Evolutionary conservation across 2,329 filamentous ascomycete species (phyloP), one percentile per base, ranked within the genome.

Genomic region (Xylariaceae sp.): DNA sequence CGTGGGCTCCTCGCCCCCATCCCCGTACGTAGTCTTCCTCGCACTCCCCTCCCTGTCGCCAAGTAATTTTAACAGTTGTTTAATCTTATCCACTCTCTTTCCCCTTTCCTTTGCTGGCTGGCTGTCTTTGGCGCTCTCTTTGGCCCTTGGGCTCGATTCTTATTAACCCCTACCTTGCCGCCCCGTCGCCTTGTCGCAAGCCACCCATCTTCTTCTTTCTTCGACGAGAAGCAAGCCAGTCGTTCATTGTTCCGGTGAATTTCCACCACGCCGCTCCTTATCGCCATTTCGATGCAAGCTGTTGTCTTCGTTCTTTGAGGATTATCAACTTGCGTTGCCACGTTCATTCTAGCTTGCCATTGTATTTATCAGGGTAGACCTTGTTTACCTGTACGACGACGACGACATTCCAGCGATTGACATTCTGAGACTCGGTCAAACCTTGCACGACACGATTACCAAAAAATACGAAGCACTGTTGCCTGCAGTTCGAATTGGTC

Each of bases 171-270:
- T 45, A 39, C 42, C 48, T 46, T 47, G 46, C 48, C 50, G 22
- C 52, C 41, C 35, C 18, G 45, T 47, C 45, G 57, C 54, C 58
- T 60, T 59, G 54, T 60, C 51, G 51, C 52, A 52, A 45, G 53
- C 49, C 47, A 52, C 43, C 44, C 52, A 51, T 54, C 56, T 56
- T 36, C 52, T 48, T 51, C 45, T 35, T 49, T 49, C 32, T 52
- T 58, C 54, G 45, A 55, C 58, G 59, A 54, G 62, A 64, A 58
- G 61, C 56, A 55, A 54, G 51, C 54, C 32, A 52, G 55, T 59
- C 59, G 56, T 52, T 65, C 63, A 58, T 66, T 65, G 58, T 63
- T 55, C 55, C 47, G 64, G 62, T 65, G 61, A 56, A 59, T 56
- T 43, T 35, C 60, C 62, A 61, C 63, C 60, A 59, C 56, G 59